phyloP scores from a whole-genome alignment of 106 monocot genomes.

The Phalaenopsis aphrodite region DNA sequence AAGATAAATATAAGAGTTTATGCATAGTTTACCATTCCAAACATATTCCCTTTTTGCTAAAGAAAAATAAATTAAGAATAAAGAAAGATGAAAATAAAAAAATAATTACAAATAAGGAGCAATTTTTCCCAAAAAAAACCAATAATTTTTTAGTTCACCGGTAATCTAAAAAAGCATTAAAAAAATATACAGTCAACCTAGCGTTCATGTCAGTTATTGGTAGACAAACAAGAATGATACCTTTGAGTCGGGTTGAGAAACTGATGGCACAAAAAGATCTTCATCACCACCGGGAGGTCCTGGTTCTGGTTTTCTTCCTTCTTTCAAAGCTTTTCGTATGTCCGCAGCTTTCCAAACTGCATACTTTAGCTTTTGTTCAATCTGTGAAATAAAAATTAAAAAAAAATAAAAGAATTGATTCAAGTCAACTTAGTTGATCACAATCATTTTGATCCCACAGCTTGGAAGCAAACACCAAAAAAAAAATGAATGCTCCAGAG shows the following conservation, averaged over 20 bases:
- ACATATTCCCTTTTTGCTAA: not conserved
- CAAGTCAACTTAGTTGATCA: constrained; percentile 1
- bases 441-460: not conserved
- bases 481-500: constrained; percentile 6
- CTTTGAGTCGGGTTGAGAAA: constrained; percentile 18
- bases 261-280: constrained; percentile 29
- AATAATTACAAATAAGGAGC: not conserved
- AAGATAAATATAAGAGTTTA: not conserved
- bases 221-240: constrained; percentile 22
- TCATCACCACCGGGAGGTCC: constrained; percentile 65
- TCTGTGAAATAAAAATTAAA: constrained; percentile 17
- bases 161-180: not conserved
- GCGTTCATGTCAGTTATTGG: not conserved
- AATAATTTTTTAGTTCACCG: not conserved
- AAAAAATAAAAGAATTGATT: not conserved
- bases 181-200: not conserved
- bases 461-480: not conserved
- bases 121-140: not conserved
- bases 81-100: not conserved
- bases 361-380: constrained; percentile 77
- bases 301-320: constrained; percentile 62
- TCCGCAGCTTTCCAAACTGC: constrained; percentile 79
- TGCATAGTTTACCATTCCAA: not conserved
- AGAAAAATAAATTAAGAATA: not conserved
- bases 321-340: constrained; percentile 68